phyloP scores from a whole-genome alignment of 345 rosid genomes.

The Geranium brycei region DNA sequence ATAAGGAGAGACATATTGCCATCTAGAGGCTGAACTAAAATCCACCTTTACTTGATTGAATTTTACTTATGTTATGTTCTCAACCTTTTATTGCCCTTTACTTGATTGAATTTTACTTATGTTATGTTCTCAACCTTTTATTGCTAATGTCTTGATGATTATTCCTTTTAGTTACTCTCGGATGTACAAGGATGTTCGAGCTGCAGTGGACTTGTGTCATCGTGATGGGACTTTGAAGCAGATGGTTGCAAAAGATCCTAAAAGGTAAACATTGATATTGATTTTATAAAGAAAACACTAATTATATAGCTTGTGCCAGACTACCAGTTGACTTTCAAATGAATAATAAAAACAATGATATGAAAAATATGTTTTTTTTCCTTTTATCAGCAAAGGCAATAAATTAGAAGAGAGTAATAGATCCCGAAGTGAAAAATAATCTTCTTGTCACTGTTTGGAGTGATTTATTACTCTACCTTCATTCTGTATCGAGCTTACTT shows the following conservation, averaged over 20 bases:
- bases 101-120: not conserved
- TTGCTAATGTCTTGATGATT: not conserved
- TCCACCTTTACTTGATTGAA: not conserved
- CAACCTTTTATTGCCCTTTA: too few relatives aligned
- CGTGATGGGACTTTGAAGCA: conserved; percentile 94
- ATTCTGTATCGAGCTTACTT: not conserved
- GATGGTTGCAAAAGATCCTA: conserved; percentile 89
- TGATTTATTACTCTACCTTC: not conserved
- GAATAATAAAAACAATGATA: not conserved
- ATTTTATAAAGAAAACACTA: not conserved
- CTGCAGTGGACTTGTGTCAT: conserved; percentile 97
- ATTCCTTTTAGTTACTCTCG: conserved; percentile 44
- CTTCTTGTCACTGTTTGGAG: not conserved
- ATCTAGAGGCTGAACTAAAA: not conserved
- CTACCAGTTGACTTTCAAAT: not conserved
- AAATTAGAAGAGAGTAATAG: too few relatives aligned
- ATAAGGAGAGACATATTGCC: too few relatives aligned
- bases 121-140: too few relatives aligned
- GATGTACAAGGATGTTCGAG: conserved; percentile 88
- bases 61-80: too few relatives aligned
- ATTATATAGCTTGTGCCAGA: conserved; percentile 1
- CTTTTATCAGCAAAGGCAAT: too few relatives aligned
- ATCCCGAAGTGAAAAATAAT: not conserved
- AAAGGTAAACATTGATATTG: conserved; percentile 5
- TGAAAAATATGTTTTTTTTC: too few relatives aligned